Evolutionary conservation across 1,284 basidiomycete species (phyloP), one percentile per base, ranked within the genome.

Genomic region (Boletus semigastroideus): DNA sequence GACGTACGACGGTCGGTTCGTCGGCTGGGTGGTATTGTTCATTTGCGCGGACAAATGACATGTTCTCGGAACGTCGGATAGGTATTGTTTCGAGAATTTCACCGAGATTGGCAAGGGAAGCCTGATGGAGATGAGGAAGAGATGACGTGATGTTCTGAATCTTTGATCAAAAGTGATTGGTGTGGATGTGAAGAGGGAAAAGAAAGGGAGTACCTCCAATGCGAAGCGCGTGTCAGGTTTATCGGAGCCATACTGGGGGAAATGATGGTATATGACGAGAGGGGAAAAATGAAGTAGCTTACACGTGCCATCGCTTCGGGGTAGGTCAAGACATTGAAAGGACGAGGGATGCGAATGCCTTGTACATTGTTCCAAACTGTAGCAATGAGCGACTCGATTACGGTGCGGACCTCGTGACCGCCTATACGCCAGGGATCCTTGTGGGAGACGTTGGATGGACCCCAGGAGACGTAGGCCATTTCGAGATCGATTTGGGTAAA

Each of bases 401-500:
- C 76, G 55, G 83, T 72, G 68, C 90, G 83, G 42, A 96, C 86
- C 72, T 95, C 83, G 27, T 66, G 66, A 12, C 90, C 93, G 25
- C 93, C 92, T 46, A 98, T 94, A 37, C 83, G 78, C 94, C 94
- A 98, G 2, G 63, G 59, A 52, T 78, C 62, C 17, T 63, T 42
- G 53, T 59, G 49, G 48, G 59, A 44, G 14, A 39, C 50, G 19
- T 49, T 51, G 20, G 52, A 57, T 13, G 64, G 58, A 34, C 61
- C 59, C 82, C 94, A 97, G 19, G 87, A 87, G 25, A 97, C 87
- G 71, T 92, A 98, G 3, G 90, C 92, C 91, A 98, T 95, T 74
- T 98, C 95, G 57, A 98, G 72, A 83, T 98, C 95, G 57, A 98
- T 79, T 73, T 98, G 94, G 19, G 95, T 98, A 71, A 98, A 98